Evolutionary conservation across 345 rosid genomes (phyloP).

Genomic region (Syzygium aqueum): DNA sequence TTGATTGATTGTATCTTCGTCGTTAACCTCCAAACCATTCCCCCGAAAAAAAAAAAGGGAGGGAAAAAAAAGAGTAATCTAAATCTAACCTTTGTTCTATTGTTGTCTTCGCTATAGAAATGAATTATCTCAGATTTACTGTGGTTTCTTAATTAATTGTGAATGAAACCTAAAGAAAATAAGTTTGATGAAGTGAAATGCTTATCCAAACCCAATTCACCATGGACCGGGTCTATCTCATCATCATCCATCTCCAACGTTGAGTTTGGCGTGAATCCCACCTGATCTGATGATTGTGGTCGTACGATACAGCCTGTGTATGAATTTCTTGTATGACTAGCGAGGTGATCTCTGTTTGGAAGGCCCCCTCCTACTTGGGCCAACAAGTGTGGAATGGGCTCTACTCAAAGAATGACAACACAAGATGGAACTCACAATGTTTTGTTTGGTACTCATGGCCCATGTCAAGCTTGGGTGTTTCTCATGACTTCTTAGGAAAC

Average conservation of each 20-base stretch:
- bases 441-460: not conserved
- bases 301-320: not conserved
- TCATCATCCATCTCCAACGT: not conserved
- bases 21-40: not conserved
- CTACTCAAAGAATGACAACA: not conserved
- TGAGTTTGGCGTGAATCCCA: not conserved
- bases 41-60: not conserved
- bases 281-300: not conserved
- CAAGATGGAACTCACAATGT: not conserved
- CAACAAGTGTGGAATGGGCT: not conserved
- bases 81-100: not conserved
- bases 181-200: not conserved
- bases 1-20: not conserved
- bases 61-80: not conserved
- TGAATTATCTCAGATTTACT: not conserved
- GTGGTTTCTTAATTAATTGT: not conserved
- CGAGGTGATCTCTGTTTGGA: not conserved
- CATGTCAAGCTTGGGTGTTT: not conserved
- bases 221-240: not conserved
- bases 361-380: not conserved
- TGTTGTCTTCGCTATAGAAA: not conserved
- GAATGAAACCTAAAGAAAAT: not conserved
- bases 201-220: not conserved
- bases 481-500: not conserved
- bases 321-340: not conserved